phyloP scores from a whole-genome alignment of 352 stramenopile genomes.

The Elongisporangium prolatum region DNA sequence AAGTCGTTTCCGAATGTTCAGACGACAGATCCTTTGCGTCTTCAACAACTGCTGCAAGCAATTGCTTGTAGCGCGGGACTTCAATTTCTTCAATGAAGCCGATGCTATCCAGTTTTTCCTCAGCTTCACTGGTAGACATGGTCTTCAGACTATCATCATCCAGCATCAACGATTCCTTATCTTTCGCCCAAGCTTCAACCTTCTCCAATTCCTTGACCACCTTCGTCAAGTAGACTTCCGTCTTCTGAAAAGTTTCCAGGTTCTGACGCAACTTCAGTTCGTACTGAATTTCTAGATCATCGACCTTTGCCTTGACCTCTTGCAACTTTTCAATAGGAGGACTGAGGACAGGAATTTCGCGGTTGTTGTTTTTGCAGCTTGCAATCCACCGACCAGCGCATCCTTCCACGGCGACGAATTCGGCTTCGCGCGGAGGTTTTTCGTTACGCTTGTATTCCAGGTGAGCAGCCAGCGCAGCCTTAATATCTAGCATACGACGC shows the following conservation, averaged over 20 bases:
- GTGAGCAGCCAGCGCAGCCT: slow-evolving; percentile 56
- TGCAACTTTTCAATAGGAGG: slow-evolving; percentile 79
- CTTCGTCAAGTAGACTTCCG: slow-evolving; percentile 73
- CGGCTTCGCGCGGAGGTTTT: slow-evolving; percentile 74
- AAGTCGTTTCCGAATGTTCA: slow-evolving; percentile 64
- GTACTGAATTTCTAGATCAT: slow-evolving; percentile 64
- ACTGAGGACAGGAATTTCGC: slow-evolving; percentile 57
- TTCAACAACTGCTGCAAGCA: slow-evolving; percentile 60
- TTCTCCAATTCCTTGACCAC: slow-evolving; percentile 86
- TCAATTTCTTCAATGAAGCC: slow-evolving; percentile 81
- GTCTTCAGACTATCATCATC: slow-evolving; percentile 57
- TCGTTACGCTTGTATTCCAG: slow-evolving; percentile 88
- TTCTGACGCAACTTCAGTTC: slow-evolving; percentile 72
- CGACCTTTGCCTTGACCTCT: slow-evolving; percentile 61
- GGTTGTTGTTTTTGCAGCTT: slow-evolving; percentile 87
- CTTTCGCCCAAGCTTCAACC: slow-evolving; percentile 76
- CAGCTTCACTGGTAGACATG: slow-evolving; percentile 54
- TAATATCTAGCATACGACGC: slow-evolving; percentile 61
- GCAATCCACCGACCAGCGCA: slow-evolving; percentile 77
- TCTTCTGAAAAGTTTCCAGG: slow-evolving; percentile 80
- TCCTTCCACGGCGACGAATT: slow-evolving; percentile 77
- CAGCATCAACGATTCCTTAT: slow-evolving; percentile 65
- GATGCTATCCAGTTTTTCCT: slow-evolving; percentile 83
- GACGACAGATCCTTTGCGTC: slow-evolving; percentile 59
- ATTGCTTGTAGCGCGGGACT: slow-evolving; percentile 77